Percentiles rank a stretch among this genome's conserved stretches.
These are phyloP conservation scores for Solanum sejunctum DNA, from an alignment of 257 asterid species.

Conservation along the genomic window DNA sequence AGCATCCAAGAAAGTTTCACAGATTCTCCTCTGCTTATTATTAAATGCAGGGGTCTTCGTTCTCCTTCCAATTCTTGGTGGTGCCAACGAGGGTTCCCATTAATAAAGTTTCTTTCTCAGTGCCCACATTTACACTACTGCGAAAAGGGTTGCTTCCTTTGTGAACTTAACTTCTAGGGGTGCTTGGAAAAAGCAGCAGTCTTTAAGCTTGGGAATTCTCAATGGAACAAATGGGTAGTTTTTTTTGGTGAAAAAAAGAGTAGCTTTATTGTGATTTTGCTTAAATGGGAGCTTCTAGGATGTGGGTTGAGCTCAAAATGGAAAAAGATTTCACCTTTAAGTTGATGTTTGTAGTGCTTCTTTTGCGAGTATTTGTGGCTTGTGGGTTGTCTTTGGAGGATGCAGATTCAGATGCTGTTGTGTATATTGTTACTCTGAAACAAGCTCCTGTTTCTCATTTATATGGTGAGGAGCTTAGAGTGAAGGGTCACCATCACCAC, in stretches of 20 bases:
- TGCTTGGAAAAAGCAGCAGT: conserved; percentile 15
- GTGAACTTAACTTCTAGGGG: conserved; percentile 1
- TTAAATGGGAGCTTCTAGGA: conserved; percentile 3
- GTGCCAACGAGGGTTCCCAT: not conserved
- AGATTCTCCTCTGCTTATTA: conserved; percentile 10
- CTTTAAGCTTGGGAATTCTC: not conserved
- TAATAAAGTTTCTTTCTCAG: conserved; percentile 2
- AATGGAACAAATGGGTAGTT: not conserved
- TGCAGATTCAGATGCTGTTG: conserved; percentile 36
- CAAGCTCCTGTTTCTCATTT: conserved; percentile 56
- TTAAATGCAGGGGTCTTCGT: not conserved
- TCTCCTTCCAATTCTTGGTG: not conserved
- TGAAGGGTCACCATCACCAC: conserved; percentile 23
- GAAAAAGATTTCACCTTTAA: conserved; percentile 26
- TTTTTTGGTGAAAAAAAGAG: not conserved
- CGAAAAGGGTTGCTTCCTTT: conserved; percentile 3
- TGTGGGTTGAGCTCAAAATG: conserved; percentile 20
- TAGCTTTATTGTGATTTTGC: not conserved
- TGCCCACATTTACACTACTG: not conserved
- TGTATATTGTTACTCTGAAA: conserved; percentile 80
- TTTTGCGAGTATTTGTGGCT: conserved; percentile 34
- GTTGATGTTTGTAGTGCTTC: conserved; percentile 17
- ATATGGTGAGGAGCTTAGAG: conserved; percentile 44
- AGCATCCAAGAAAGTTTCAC: conserved; percentile 36
- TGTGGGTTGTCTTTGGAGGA: conserved; percentile 27